Percentiles rank a stretch among this genome's conserved stretches.
Conservation (phyloP, 495 filamentous ascomycete species). For the Podospora anserina region DNA sequence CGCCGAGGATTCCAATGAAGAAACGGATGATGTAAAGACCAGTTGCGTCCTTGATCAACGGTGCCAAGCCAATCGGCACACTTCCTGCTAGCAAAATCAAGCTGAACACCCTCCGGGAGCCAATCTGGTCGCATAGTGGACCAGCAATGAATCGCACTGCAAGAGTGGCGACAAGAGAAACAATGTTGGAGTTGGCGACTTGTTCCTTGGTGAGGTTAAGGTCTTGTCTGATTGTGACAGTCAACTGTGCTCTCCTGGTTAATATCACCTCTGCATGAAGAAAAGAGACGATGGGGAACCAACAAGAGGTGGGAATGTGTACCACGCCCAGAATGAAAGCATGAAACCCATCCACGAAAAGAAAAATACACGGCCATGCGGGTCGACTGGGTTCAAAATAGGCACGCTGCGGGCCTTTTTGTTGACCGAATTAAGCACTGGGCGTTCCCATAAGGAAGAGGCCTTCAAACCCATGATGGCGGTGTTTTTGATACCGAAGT, state of each 20-base stretch:
- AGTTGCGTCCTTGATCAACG: conserved; percentile 63
- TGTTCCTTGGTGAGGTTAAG: conserved; percentile 67
- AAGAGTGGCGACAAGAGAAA: conserved; percentile 79
- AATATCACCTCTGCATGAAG: neutral
- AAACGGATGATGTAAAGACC: conserved; percentile 80
- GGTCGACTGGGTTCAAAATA: conserved; percentile 71
- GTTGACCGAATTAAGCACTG: conserved; percentile 71
- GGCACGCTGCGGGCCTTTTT: conserved; percentile 79
- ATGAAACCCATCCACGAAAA: conserved; percentile 96
- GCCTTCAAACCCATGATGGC: conserved; percentile 44
- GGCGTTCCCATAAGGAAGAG: conserved; percentile 54
- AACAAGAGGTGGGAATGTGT: conserved; percentile 79
- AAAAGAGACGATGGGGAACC: conserved; percentile 23
- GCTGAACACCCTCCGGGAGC: conserved; percentile 78
- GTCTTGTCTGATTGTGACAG: conserved; percentile 73
- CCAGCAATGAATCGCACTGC: conserved; percentile 80
- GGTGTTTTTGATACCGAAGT: neutral
- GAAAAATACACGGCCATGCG: conserved; percentile 87
- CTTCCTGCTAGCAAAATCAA: conserved; percentile 68
- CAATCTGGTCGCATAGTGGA: conserved; percentile 79
- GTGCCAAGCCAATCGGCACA: conserved; percentile 81
- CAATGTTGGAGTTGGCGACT: conserved; percentile 87
- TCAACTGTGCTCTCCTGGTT: conserved; percentile 48
- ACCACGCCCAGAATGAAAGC: conserved; percentile 94
- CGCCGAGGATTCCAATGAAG: conserved; percentile 91